Conservation (phyloP, 2,329 filamentous ascomycete genomes). For the Calycina herbarum region DNA sequence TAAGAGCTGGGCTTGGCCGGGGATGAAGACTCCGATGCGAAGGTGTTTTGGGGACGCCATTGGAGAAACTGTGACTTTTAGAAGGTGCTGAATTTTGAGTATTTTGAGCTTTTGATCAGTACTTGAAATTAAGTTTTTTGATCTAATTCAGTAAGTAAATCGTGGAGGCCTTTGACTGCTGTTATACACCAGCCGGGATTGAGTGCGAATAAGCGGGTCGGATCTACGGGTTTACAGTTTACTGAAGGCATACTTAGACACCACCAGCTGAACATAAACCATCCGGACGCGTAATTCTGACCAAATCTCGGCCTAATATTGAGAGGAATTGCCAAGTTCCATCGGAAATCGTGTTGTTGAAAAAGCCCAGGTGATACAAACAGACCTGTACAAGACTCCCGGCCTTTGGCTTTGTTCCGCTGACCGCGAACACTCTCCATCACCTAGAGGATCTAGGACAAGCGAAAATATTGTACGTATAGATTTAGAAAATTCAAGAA, state of each 20-base stretch:
- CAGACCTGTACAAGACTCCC: too few relatives aligned
- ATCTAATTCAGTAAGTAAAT: background rate
- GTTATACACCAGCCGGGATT: background rate
- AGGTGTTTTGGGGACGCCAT: slow-evolving; percentile 32
- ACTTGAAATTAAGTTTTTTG: background rate
- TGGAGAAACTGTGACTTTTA: slow-evolving; percentile 21
- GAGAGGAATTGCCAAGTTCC: background rate
- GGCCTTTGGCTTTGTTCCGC: too few relatives aligned
- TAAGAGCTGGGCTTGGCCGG: slow-evolving; percentile 48
- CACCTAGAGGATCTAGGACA: too few relatives aligned
- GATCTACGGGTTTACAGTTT: slow-evolving; percentile 12
- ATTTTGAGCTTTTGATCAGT: too few relatives aligned
- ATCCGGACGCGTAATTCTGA: background rate
- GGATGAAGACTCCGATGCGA: slow-evolving; percentile 53
- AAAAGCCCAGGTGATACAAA: too few relatives aligned
- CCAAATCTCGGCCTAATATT: background rate
- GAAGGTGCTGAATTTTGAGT: too few relatives aligned
- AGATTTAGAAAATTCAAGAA: too few relatives aligned
- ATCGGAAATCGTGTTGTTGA: too few relatives aligned
- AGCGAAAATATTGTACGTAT: too few relatives aligned
- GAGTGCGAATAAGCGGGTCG: background rate
- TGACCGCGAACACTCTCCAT: too few relatives aligned
- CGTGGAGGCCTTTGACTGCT: background rate
- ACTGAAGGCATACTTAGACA: background rate
- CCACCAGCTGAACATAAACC: background rate